These are phyloP conservation scores for Halenospora varia DNA, from an alignment of 495 filamentous ascomycete species.

Conservation along the genomic window DNA sequence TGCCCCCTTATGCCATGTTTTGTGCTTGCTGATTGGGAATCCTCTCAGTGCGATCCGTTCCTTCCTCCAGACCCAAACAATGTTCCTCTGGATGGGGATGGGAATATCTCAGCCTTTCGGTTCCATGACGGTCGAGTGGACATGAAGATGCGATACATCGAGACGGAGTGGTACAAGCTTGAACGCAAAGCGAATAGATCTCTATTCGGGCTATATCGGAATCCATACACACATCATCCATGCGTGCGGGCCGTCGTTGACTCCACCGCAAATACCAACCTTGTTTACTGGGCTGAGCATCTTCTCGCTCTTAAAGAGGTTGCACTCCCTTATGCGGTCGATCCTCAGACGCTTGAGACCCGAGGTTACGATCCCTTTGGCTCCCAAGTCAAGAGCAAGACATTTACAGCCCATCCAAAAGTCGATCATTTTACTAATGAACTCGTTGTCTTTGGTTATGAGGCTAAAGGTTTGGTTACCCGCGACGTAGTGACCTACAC, in stretches of 20 bases:
- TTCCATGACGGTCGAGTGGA: constrained; percentile 43
- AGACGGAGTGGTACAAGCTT: constrained; percentile 40
- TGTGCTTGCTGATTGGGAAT: too few relatives aligned
- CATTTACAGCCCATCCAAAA: constrained; percentile 58
- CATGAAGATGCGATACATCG: constrained; percentile 47
- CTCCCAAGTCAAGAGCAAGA: constrained; percentile 45
- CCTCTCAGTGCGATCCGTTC: constrained; percentile 26
- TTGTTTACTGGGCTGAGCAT: constrained; percentile 45
- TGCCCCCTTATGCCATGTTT: too few relatives aligned
- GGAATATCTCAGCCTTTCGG: constrained; percentile 46
- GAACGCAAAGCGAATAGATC: constrained; percentile 35
- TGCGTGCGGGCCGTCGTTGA: constrained; percentile 41
- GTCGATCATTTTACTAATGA: constrained; percentile 51
- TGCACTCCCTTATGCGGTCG: constrained; percentile 48
- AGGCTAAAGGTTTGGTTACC: constrained; percentile 40
- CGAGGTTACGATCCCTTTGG: constrained; percentile 49
- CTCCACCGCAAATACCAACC: constrained; percentile 50
- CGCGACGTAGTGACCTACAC: constrained; percentile 44
- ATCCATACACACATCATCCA: constrained; percentile 48
- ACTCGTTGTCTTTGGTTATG: constrained; percentile 51
- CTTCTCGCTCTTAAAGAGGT: constrained; percentile 52
- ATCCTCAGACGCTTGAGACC: constrained; percentile 50
- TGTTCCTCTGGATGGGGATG: constrained; percentile 10
- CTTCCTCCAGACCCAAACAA: constrained; percentile 4
- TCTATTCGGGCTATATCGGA: constrained; percentile 48